Percentiles rank a stretch among this genome's conserved stretches.
phyloP scores from a whole-genome alignment of 768 basidiomycete genomes.

The Psilocybe subaeruginosa region DNA sequence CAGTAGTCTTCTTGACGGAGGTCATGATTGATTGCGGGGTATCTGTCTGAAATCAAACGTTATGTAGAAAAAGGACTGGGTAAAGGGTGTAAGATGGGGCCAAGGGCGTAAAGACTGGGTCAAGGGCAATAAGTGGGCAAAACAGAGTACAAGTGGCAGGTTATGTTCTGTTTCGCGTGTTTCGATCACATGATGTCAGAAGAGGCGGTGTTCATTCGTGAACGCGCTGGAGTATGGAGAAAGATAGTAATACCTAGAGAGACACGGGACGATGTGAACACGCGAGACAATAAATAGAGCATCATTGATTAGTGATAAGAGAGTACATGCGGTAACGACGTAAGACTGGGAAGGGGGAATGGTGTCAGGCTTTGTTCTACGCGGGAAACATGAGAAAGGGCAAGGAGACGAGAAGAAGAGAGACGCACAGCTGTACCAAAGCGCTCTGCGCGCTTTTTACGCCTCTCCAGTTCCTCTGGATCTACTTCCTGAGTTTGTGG shows the following conservation, averaged over 20 bases:
- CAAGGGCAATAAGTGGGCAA: constrained; percentile 7
- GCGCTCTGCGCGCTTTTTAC: constrained; percentile 66
- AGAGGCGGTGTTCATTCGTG: constrained; percentile 4
- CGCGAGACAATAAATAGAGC: not conserved
- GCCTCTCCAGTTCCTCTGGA: constrained; percentile 57
- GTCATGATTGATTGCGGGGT: constrained; percentile 10
- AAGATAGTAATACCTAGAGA: not conserved
- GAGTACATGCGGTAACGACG: constrained; percentile 16
- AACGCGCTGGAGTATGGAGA: not conserved
- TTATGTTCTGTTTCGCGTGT: not conserved
- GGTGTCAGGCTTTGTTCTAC: constrained; percentile 20
- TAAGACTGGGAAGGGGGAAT: constrained; percentile 5
- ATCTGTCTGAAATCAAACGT: not conserved
- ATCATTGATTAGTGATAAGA: constrained; percentile 16
- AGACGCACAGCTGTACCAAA: constrained; percentile 45
- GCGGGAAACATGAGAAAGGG: not conserved
- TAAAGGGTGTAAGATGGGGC: not conserved
- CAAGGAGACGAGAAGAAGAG: not conserved
- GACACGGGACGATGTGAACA: not conserved
- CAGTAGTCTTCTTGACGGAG: constrained; percentile 29
- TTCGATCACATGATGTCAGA: constrained; percentile 19
- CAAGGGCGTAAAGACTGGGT: constrained; percentile 4
- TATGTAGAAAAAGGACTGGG: constrained; percentile 6
- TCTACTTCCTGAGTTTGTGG: constrained; percentile 44
- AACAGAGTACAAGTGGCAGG: not conserved